phyloP scores from a whole-genome alignment of 2,329 filamentous ascomycete genomes.

The Chaetomiaceae sp. region DNA sequence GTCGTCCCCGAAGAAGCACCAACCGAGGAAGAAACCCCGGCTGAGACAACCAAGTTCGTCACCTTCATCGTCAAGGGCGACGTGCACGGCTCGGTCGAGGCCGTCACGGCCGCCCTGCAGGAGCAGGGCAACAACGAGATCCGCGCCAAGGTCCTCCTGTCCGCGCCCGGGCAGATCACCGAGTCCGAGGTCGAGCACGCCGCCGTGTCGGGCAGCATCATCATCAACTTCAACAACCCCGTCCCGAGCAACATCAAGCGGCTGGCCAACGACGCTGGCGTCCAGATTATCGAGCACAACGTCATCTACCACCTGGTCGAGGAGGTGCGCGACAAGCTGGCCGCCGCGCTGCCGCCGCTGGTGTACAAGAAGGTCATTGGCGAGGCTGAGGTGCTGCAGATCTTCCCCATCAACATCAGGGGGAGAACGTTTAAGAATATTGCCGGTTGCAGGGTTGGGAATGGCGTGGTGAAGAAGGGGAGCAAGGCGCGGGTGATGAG shows the following conservation, averaged over 20 bases:
- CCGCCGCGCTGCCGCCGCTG: conserved; percentile 61
- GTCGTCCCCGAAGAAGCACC: conserved; percentile 29
- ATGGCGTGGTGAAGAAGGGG: conserved; percentile 64
- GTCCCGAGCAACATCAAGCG: conserved; percentile 63
- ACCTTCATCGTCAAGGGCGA: conserved; percentile 90
- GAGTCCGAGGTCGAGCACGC: conserved; percentile 91
- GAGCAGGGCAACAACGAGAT: conserved; percentile 83
- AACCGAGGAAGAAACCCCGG: no score
- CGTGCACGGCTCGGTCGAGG: conserved; percentile 90
- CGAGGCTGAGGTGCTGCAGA: conserved; percentile 78
- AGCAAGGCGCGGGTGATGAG: conserved; percentile 68
- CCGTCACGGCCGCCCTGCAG: conserved; percentile 70
- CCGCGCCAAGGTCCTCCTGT: conserved; percentile 68
- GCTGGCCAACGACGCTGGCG: conserved; percentile 64
- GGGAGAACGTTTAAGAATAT: conserved; percentile 66
- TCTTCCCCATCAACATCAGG: conserved; percentile 80
- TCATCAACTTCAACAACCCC: conserved; percentile 81
- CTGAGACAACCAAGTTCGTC: conserved; percentile 48
- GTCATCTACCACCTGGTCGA: conserved; percentile 80
- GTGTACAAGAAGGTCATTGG: conserved; percentile 69
- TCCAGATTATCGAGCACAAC: conserved; percentile 77
- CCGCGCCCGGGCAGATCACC: conserved; percentile 69
- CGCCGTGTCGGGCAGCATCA: conserved; percentile 64
- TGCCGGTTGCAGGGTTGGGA: conserved; percentile 82
- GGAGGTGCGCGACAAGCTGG: conserved; percentile 63